Base-by-base conservation (phyloP, 2,329 filamentous ascomycete genomes). In the Fusarium pilosicola region DNA sequence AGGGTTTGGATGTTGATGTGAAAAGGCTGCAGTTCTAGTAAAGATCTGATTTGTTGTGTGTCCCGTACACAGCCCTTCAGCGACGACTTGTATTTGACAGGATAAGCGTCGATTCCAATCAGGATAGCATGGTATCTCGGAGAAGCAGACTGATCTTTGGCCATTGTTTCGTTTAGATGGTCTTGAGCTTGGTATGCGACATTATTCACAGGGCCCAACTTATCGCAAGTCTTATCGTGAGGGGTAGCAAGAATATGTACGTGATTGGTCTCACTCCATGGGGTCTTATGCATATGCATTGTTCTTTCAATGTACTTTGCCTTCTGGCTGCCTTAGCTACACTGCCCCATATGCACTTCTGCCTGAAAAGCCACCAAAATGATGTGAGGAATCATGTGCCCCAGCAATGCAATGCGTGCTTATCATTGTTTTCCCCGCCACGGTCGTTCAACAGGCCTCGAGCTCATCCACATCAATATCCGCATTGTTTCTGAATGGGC, bases 51-150 rank as follows among this genome's bases (percentile, higher is more conserved):
- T 12, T 62, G 39, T 5, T 57, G 32, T 3, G 62, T 52, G 14
- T 73, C 70, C 2, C 54, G 30, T 8, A 73, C 70, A 41, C 70
- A 71, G 22, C 68, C 68, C 10, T 36, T 65, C 7, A 73, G 36
- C 13, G 51, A 38, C 15, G 14, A 15, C 20, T 28, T 28, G 17
- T 52, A 36, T 3, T 26, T 32, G 4, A 39, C 34, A 11, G 61
- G 41, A 28, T 73, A 72, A 11, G 68, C 56, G 26, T 72, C 55
- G 39, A 72, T 69, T 2, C 68, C 70, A 15, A 69, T 57, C 7
- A 73, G 28, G 13, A 72, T 60, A 5, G 57, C 68, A 13, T 73
- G 22, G 15, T 64, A 54, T 12, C 20, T 36, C 13, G 51, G 28
- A 14, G 20, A 7, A 6, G 22, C 18, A 17, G 24, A 14, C 36